Evolutionary conservation across 2,329 filamentous ascomycete genomes (phyloP).

Genomic region (Colletotrichum sp.): DNA sequence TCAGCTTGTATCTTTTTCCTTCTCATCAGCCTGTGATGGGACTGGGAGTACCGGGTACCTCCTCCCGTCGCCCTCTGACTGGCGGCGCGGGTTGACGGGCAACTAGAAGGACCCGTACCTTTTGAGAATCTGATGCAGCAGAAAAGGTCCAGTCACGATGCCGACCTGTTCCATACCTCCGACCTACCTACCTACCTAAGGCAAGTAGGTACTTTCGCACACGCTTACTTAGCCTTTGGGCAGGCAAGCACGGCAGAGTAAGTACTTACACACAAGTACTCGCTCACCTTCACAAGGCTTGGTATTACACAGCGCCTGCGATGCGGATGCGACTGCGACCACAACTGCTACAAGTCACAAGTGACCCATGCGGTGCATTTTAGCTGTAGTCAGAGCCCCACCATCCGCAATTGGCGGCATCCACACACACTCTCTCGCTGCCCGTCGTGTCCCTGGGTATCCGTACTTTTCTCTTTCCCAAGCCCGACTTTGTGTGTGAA

Average conservation of each 20-base stretch:
- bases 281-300: neutral
- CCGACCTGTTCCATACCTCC: neutral
- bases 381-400: constrained; percentile 12
- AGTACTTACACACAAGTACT: neutral
- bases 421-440: constrained; percentile 4
- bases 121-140: neutral
- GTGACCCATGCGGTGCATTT: neutral
- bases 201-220: neutral
- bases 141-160: neutral
- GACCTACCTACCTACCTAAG: neutral
- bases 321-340: neutral
- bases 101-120: neutral
- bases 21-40: neutral
- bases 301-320: neutral
- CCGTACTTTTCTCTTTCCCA: constrained; percentile 18
- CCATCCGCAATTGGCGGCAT: constrained; percentile 22
- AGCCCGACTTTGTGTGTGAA: constrained; percentile 8
- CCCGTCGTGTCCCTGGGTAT: constrained; percentile 5
- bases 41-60: neutral
- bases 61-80: neutral
- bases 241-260: neutral
- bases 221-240: neutral
- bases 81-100: neutral
- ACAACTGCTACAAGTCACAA: neutral
- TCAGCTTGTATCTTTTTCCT: constrained; percentile 4